These are phyloP conservation scores for Brassica balearica DNA, from an alignment of 441 rosid genomes.

Conservation along the genomic window DNA sequence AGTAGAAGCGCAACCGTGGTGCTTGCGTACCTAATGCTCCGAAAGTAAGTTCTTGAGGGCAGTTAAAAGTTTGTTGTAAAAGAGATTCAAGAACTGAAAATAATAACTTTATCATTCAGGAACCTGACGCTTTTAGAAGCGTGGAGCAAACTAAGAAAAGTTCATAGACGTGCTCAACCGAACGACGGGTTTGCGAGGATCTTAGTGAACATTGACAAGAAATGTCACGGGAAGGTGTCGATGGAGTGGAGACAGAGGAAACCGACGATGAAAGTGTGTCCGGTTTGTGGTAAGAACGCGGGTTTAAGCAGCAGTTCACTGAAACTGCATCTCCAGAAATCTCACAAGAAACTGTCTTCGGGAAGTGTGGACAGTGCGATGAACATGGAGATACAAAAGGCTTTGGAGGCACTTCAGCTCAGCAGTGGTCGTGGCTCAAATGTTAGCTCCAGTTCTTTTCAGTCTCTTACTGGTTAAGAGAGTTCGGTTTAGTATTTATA, in stretches of 20 bases:
- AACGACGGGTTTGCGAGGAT: constrained; percentile 91
- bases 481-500: constrained; percentile 17
- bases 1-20: constrained; percentile 98
- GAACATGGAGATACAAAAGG: constrained; percentile 95
- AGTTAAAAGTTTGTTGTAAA: background rate
- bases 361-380: constrained; percentile 99
- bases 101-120: constrained; percentile 48
- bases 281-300: constrained; percentile 93
- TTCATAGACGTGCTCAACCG: constrained; percentile 94
- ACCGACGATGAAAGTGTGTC: constrained; percentile 88
- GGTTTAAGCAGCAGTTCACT: constrained; percentile 96
- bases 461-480: constrained; percentile 52
- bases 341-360: constrained; percentile 84
- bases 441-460: constrained; percentile 66
- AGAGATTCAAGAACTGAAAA: background rate
- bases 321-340: constrained; percentile 89
- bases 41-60: constrained; percentile 66
- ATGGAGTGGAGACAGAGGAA: constrained; percentile 97
- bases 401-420: constrained; percentile 78
- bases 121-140: constrained; percentile 75
- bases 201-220: constrained; percentile 67
- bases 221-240: constrained; percentile 80
- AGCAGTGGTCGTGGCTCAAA: constrained; percentile 63
- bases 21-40: constrained; percentile 84
- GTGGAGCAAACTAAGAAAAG: constrained; percentile 79